A percentile compares a stretch with the other conserved stretches of the same genome.
These are phyloP conservation scores for Sphagnum fallax DNA, from an alignment of 228 moss, liverwort and hornwort genomes.

Conservation along the genomic window DNA sequence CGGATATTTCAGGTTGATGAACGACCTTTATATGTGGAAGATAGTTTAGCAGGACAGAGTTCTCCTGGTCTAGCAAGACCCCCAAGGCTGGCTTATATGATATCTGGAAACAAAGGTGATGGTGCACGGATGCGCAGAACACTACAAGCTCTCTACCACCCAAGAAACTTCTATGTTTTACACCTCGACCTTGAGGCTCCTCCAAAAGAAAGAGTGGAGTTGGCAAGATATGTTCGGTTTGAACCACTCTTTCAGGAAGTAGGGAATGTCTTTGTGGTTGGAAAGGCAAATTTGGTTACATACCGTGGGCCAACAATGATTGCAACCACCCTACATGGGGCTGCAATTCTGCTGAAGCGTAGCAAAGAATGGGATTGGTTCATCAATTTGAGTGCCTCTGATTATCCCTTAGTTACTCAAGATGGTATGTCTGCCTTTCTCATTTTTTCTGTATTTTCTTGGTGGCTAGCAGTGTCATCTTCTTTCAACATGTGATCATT, in stretches of 20 bases:
- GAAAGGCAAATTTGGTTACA: conserved; percentile 77
- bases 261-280: conserved; percentile 64
- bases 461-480: too few relatives aligned
- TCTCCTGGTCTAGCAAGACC: conserved; percentile 44
- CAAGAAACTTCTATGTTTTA: conserved; percentile 75
- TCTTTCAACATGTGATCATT: too few relatives aligned
- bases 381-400: conserved; percentile 91
- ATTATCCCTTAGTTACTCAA: conserved; percentile 85
- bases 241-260: conserved; percentile 53
- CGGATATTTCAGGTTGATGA: neutral
- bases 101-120: conserved; percentile 82
- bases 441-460: neutral
- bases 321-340: conserved; percentile 80
- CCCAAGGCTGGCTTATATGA: conserved; percentile 73
- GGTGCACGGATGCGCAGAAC: conserved; percentile 66
- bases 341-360: conserved; percentile 74
- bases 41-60: conserved; percentile 20
- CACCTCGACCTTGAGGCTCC: conserved; percentile 85
- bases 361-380: conserved; percentile 90
- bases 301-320: conserved; percentile 92
- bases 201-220: conserved; percentile 58
- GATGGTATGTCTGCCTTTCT: conserved; percentile 44
- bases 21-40: conserved; percentile 26
- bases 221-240: conserved; percentile 56
- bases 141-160: conserved; percentile 85